Conservation (phyloP, 2,329 filamentous ascomycete species). For the Curvularia eragrostidis region DNA sequence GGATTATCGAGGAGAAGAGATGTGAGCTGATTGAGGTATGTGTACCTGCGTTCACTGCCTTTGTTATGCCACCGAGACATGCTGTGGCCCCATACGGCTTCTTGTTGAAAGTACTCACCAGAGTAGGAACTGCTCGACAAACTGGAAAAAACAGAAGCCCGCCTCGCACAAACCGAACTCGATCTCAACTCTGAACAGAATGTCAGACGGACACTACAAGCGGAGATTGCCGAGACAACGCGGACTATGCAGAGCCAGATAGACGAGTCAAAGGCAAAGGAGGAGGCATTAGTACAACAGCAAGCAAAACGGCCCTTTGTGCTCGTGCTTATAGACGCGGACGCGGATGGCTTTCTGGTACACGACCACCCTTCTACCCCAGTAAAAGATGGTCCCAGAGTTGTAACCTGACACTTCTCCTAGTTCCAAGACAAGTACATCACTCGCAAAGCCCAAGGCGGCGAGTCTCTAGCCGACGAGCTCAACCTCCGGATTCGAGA, state of each 20-base stretch:
- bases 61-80: not conserved
- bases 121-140: conserved; percentile 47
- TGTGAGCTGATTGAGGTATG: conserved; percentile 47
- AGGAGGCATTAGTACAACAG: conserved; percentile 39
- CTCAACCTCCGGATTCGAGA: conserved; percentile 44
- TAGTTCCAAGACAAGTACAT: conserved; percentile 49
- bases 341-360: conserved; percentile 48
- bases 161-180: conserved; percentile 46
- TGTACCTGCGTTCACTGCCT: not conserved
- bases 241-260: conserved; percentile 17
- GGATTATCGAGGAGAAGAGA: conserved; percentile 47
- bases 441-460: conserved; percentile 45
- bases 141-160: conserved; percentile 47
- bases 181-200: conserved; percentile 49
- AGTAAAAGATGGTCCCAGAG: not conserved
- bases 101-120: not conserved
- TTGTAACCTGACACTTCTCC: not conserved
- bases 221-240: conserved; percentile 32
- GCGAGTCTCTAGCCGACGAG: conserved; percentile 46
- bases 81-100: not conserved
- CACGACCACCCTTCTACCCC: not conserved
- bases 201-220: conserved; percentile 45
- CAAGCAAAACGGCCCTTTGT: conserved; percentile 47
- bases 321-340: conserved; percentile 47
- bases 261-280: conserved; percentile 38